A percentile compares a stretch with the other conserved stretches of the same genome.
Conservation (phyloP, 176 grass and related monocot species). For the Carex cristatella region DNA sequence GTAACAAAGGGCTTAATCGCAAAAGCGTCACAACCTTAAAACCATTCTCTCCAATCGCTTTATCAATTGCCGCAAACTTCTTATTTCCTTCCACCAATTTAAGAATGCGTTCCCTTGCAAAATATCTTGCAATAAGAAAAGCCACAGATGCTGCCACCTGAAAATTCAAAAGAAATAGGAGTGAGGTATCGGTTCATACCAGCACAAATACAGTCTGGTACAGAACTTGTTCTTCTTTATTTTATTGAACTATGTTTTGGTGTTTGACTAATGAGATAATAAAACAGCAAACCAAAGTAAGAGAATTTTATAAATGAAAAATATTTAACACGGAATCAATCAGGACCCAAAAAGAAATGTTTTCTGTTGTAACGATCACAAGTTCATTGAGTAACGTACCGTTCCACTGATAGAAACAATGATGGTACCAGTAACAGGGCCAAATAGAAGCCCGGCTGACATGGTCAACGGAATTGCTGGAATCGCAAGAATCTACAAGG, state of each 20-base stretch:
- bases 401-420: constrained; percentile 94
- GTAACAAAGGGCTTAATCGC: constrained; percentile 85
- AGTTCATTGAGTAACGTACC: constrained; percentile 39
- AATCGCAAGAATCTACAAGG: constrained; percentile 76
- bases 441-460: constrained; percentile 88
- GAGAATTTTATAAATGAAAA: not conserved
- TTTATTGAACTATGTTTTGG: not conserved
- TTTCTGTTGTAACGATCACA: not conserved
- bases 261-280: not conserved
- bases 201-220: not conserved
- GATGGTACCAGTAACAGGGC: constrained; percentile 77
- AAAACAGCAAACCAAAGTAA: not conserved
- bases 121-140: constrained; percentile 99
- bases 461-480: constrained; percentile 97
- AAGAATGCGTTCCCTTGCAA: constrained; percentile 90
- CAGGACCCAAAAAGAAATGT: not conserved
- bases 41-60: constrained; percentile 99
- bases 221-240: not conserved
- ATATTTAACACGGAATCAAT: not conserved
- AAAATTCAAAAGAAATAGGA: constrained; percentile 26
- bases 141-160: constrained; percentile 81
- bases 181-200: not conserved
- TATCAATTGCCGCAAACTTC: constrained; percentile 96
- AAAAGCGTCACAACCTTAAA: constrained; percentile 93
- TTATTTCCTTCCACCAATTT: constrained; percentile 98